A percentile compares a stretch with the other conserved stretches of the same genome.
phyloP scores from a whole-genome alignment of 176 grass and related monocot genomes.

The Oryza longistaminata region DNA sequence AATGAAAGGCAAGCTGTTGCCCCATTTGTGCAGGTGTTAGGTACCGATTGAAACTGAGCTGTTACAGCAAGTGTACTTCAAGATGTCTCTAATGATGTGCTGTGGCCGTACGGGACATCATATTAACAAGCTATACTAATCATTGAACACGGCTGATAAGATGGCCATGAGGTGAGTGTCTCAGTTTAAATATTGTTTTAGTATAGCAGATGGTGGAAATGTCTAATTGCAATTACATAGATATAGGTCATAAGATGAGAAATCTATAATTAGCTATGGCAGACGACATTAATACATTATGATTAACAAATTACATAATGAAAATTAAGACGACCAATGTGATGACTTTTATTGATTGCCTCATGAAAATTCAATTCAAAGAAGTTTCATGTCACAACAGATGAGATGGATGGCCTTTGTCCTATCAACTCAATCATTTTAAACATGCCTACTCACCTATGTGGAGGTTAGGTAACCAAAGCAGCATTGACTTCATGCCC shows the following conservation, averaged over 20 bases:
- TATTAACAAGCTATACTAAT: slow-evolving; percentile 20
- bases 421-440: slow-evolving; percentile 43
- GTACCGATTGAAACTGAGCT: slow-evolving; percentile 26
- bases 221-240: background rate
- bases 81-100: slow-evolving; percentile 23
- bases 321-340: slow-evolving; percentile 4
- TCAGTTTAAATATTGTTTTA: slow-evolving; percentile 2
- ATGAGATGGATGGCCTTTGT: slow-evolving; percentile 35
- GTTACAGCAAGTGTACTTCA: slow-evolving; percentile 6
- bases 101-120: background rate
- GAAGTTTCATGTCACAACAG: slow-evolving; percentile 34
- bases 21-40: slow-evolving; percentile 32
- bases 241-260: slow-evolving; percentile 20
- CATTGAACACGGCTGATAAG: slow-evolving; percentile 10
- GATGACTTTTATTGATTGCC: slow-evolving; percentile 8
- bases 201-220: slow-evolving; percentile 15
- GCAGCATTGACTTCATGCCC: slow-evolving; percentile 44
- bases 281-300: background rate
- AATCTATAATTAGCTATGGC: background rate
- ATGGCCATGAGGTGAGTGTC: slow-evolving; percentile 28
- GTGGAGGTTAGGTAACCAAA: slow-evolving; percentile 48
- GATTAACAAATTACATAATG: background rate
- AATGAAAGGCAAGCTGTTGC: background rate
- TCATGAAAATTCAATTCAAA: slow-evolving; percentile 15
- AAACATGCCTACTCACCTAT: slow-evolving; percentile 38